Percentiles rank a stretch among this genome's conserved stretches.
Evolutionary conservation across 352 stramenopile genomes (phyloP).

Genomic region (Pythium utonaiense): DNA sequence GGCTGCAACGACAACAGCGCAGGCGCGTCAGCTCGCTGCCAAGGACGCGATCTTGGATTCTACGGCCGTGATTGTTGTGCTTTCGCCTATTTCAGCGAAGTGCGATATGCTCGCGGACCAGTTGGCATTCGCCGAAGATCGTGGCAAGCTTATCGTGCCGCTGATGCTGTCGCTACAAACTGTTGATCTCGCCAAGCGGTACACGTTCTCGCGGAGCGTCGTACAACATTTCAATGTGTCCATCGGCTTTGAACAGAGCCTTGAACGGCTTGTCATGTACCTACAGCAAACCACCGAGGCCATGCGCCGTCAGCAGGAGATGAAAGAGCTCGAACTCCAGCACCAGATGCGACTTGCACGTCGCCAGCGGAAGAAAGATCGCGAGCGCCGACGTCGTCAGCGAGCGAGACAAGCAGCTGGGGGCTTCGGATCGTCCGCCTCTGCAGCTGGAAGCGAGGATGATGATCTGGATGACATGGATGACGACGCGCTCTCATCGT

Average conservation of each 20-base stretch:
- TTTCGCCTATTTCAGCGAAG: slow-evolving; percentile 62
- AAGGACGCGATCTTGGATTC: slow-evolving; percentile 76
- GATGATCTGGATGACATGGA: slow-evolving; percentile 12
- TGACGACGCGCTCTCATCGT: slow-evolving; percentile 5
- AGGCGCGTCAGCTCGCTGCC: slow-evolving; percentile 60
- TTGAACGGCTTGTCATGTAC: slow-evolving; percentile 47
- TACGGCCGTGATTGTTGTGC: slow-evolving; percentile 59
- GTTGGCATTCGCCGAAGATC: slow-evolving; percentile 78
- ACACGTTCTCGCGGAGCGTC: slow-evolving; percentile 73
- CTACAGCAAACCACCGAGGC: slow-evolving; percentile 24
- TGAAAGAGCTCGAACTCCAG: slow-evolving; percentile 22
- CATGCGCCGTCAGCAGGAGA: slow-evolving; percentile 18
- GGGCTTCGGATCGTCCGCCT: neutral
- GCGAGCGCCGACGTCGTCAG: slow-evolving; percentile 5
- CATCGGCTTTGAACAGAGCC: slow-evolving; percentile 70
- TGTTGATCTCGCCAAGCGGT: slow-evolving; percentile 71
- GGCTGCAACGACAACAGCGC: slow-evolving; percentile 29
- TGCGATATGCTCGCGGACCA: slow-evolving; percentile 74
- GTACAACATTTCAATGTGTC: slow-evolving; percentile 80
- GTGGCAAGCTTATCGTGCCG: slow-evolving; percentile 66
- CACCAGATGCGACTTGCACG: slow-evolving; percentile 13
- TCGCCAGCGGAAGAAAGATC: slow-evolving; percentile 14
- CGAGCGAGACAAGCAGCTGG: slow-evolving; percentile 5
- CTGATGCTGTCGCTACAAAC: slow-evolving; percentile 70
- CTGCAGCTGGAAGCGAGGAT: slow-evolving; percentile 7